These are phyloP conservation scores for Colletotrichum sp. DNA, from an alignment of 2,329 filamentous ascomycete species.

Conservation along the genomic window DNA sequence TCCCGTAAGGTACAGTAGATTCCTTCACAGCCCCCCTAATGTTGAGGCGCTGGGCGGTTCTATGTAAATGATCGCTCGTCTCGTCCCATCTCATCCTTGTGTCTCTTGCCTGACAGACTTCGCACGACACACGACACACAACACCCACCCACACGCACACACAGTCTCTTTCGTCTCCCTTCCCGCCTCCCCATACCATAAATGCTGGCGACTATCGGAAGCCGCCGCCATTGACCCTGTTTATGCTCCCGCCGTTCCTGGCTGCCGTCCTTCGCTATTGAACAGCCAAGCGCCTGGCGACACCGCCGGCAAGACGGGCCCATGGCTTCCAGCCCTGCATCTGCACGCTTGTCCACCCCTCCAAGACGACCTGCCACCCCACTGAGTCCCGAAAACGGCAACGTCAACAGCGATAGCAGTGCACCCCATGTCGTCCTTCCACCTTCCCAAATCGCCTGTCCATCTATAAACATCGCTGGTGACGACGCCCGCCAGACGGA, in stretches of 20 bases:
- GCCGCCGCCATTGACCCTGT: background rate
- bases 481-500: background rate
- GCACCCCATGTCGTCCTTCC: conserved; percentile 1
- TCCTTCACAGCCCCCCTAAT: background rate
- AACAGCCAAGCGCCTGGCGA: background rate
- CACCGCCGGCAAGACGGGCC: conserved; percentile 7
- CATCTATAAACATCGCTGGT: conserved; percentile 4
- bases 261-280: background rate
- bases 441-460: background rate
- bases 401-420: conserved; percentile 1
- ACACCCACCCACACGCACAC: background rate
- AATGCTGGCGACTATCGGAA: conserved; percentile 5
- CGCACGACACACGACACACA: background rate
- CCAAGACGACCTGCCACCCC: conserved; percentile 65
- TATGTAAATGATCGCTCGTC: background rate
- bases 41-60: background rate
- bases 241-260: background rate
- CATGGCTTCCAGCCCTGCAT: conserved; percentile 62
- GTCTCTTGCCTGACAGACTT: background rate
- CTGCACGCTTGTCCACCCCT: conserved; percentile 42
- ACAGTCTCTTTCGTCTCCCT: background rate
- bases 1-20: background rate
- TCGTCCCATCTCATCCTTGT: conserved; percentile 8
- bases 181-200: background rate
- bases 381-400: conserved; percentile 46